These are phyloP conservation scores for Trypanosoma rangeli DNA, from an alignment of 208 protist species.

Conservation along the genomic window DNA sequence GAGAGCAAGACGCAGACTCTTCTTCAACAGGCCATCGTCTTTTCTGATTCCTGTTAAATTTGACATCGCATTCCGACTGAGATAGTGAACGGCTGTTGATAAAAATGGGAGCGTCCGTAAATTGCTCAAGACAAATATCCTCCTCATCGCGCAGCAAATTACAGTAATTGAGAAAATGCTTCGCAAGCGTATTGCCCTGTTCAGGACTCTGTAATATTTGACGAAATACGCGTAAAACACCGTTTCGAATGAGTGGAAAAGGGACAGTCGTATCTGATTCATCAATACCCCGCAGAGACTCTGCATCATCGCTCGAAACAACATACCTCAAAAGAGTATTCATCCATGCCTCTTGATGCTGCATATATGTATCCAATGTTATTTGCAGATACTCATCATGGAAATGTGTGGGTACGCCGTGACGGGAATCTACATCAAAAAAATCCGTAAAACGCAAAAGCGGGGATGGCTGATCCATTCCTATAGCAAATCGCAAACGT, in stretches of 20 bases:
- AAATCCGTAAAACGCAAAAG: conserved; percentile 46
- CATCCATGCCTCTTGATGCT: conserved; percentile 72
- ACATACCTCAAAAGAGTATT: conserved; percentile 46
- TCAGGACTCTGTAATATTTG: conserved; percentile 29
- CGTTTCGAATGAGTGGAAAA: conserved; percentile 51
- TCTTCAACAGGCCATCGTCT: conserved; percentile 59
- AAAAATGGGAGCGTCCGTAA: conserved; percentile 67
- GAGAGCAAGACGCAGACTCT: conserved; percentile 70
- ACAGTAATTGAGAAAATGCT: conserved; percentile 75
- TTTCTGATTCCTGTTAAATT: conserved; percentile 6
- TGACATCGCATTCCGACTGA: conserved; percentile 15
- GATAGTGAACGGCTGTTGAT: conserved; percentile 38
- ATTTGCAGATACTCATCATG: conserved; percentile 80
- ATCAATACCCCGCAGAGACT: background rate
- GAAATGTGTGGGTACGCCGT: conserved; percentile 64
- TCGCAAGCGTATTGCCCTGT: conserved; percentile 52
- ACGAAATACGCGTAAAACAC: conserved; percentile 38
- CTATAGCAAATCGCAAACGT: conserved; percentile 76
- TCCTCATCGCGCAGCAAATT: conserved; percentile 60
- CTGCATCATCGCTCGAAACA: conserved; percentile 11
- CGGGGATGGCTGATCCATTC: conserved; percentile 72
- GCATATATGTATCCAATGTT: conserved; percentile 60
- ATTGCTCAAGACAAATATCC: conserved; percentile 73
- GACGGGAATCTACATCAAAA: conserved; percentile 59
- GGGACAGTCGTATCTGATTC: conserved; percentile 55